A percentile compares a stretch with the other conserved stretches of the same genome.
Conservation (phyloP, 768 basidiomycete species). For the Dendrothele bispora region DNA sequence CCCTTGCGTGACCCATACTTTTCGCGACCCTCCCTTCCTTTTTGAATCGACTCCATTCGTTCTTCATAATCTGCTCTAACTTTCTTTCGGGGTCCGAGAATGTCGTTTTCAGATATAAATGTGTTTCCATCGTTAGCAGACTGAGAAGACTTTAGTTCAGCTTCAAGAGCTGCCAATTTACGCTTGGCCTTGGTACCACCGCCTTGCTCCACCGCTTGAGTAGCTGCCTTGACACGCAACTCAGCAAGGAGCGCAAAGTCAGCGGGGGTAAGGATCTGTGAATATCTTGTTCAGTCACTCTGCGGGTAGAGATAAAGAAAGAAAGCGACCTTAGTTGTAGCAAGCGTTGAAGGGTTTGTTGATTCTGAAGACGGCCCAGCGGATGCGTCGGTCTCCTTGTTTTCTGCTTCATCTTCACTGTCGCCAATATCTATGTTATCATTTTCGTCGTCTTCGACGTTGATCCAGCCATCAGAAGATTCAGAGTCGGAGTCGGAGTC, state of each 20-base stretch:
- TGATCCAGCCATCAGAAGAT: conserved; percentile 79
- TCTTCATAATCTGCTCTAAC: conserved; percentile 92
- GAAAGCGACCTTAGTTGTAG: conserved; percentile 70
- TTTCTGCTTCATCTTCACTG: conserved; percentile 75
- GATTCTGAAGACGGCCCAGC: conserved; percentile 16
- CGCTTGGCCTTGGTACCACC: conserved; percentile 82
- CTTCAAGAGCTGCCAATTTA: conserved; percentile 81
- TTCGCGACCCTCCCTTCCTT: conserved; percentile 92
- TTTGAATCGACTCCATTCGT: conserved; percentile 86
- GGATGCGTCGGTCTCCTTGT: conserved; percentile 47
- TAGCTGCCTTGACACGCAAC: conserved; percentile 77
- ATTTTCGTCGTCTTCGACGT: conserved; percentile 70
- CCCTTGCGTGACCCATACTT: conserved; percentile 90
- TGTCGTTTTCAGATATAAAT: conserved; percentile 89
- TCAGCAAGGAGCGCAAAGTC: conserved; percentile 93
- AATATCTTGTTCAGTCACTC: background rate
- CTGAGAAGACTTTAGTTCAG: conserved; percentile 51
- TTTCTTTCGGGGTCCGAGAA: conserved; percentile 93
- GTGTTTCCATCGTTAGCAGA: conserved; percentile 34
- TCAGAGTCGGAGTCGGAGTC: conserved; percentile 55
- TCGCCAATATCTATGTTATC: conserved; percentile 78
- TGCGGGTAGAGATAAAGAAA: background rate
- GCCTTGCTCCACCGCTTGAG: conserved; percentile 64
- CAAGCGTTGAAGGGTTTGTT: conserved; percentile 57
- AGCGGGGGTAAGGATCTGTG: conserved; percentile 92